A percentile compares a stretch with the other conserved stretches of the same genome.
Conservation (phyloP, 129 eudicot genomes). For the Tagetes erecta region DNA sequence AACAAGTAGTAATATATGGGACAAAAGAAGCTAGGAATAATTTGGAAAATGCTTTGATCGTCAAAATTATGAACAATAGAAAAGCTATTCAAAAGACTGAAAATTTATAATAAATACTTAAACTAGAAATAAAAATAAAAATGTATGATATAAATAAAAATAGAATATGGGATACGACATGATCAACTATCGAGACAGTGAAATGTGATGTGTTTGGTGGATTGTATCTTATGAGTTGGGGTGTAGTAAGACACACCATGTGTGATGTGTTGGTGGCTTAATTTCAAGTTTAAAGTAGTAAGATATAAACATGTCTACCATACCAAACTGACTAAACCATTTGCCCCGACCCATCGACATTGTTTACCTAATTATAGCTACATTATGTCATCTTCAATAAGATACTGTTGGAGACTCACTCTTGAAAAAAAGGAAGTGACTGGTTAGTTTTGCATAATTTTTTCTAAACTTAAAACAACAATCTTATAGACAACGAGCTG, state of each 20-base stretch:
- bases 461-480: neutral
- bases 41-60: too few species aligned
- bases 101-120: neutral
- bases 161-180: neutral
- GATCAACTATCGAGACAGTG: neutral
- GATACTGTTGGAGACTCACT: neutral
- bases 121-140: neutral
- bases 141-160: neutral
- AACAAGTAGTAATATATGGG: too few species aligned
- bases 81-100: neutral
- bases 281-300: neutral
- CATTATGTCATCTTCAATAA: neutral
- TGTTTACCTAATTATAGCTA: neutral
- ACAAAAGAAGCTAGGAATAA: too few species aligned
- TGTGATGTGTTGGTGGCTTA: neutral
- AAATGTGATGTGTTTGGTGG: neutral
- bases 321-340: neutral
- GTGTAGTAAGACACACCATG: neutral
- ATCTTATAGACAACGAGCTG: neutral
- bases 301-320: constrained; percentile 1
- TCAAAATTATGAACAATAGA: neutral
- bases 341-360: neutral
- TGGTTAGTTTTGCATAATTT: neutral
- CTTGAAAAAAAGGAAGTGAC: too few species aligned
- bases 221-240: neutral